These are phyloP conservation scores for Rhododendron williamsianum DNA, from an alignment of 148 eudicot genomes.

Conservation along the genomic window DNA sequence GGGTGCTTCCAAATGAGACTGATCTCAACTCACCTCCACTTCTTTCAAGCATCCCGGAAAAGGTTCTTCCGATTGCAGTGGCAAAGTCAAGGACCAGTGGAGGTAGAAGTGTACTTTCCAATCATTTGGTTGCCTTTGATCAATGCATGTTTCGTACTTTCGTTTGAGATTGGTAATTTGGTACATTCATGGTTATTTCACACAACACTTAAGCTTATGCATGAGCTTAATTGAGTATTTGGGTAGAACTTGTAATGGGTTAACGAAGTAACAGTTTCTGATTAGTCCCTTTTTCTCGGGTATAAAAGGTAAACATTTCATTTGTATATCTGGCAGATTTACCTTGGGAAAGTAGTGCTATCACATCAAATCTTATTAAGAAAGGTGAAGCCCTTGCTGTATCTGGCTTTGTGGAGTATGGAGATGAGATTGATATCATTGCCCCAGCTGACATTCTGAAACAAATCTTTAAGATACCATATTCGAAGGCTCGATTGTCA, in stretches of 20 bases:
- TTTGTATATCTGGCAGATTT: constrained; percentile 43
- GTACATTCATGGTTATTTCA: not conserved
- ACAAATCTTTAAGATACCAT: constrained; percentile 96
- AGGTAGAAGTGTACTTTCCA: constrained; percentile 29
- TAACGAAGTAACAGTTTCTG: not conserved
- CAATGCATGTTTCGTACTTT: not conserved
- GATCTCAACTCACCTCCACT: constrained; percentile 75
- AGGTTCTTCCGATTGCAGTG: constrained; percentile 50
- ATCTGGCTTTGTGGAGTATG: constrained; percentile 82
- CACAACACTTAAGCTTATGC: not conserved
- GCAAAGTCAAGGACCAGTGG: constrained; percentile 33
- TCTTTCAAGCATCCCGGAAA: constrained; percentile 44
- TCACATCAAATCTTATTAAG: constrained; percentile 52
- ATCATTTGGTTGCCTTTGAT: not conserved
- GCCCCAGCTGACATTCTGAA: constrained; percentile 94
- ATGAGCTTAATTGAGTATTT: not conserved
- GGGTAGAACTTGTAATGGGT: not conserved
- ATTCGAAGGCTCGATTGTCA: constrained; percentile 80
- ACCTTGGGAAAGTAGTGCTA: constrained; percentile 59
- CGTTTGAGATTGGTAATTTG: not conserved
- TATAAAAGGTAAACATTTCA: not conserved
- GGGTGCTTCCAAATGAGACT: constrained; percentile 83
- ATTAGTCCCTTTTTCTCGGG: not conserved
- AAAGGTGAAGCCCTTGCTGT: constrained; percentile 97
- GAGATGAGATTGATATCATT: constrained; percentile 89